These are phyloP conservation scores for Phytopythium boreale DNA, from an alignment of 352 stramenopile genomes.

Conservation along the genomic window DNA sequence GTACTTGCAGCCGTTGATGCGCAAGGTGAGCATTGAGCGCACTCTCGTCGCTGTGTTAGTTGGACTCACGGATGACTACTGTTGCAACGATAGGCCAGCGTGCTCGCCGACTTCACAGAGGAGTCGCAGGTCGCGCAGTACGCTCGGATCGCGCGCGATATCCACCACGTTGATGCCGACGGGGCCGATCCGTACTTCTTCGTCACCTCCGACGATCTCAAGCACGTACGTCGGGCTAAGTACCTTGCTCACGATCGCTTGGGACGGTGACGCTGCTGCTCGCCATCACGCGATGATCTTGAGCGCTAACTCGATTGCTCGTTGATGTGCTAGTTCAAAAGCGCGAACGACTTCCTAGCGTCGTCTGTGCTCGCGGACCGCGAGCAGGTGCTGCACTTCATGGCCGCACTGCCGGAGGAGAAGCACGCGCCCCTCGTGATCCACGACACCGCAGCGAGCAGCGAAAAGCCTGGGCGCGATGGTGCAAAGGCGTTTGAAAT, in stretches of 20 bases:
- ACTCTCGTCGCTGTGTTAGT: too few relatives aligned
- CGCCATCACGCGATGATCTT: neutral
- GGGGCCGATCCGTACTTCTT: constrained; percentile 24
- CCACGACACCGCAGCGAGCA: constrained; percentile 10
- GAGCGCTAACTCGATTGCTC: neutral
- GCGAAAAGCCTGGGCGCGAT: neutral
- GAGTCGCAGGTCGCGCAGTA: constrained; percentile 74
- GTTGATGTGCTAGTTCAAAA: constrained; percentile 57
- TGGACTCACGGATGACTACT: neutral
- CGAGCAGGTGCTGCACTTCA: constrained; percentile 78
- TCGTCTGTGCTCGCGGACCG: constrained; percentile 62
- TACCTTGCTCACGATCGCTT: neutral
- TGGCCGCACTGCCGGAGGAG: constrained; percentile 53
- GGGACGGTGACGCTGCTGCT: too few relatives aligned
- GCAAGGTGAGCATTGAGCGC: constrained; percentile 30
- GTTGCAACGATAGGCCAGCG: constrained; percentile 16
- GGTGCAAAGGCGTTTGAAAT: constrained; percentile 63
- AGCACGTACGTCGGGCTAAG: constrained; percentile 40
- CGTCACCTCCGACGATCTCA: constrained; percentile 57
- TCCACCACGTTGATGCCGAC: constrained; percentile 28
- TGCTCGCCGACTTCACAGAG: constrained; percentile 65
- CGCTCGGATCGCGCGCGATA: constrained; percentile 53
- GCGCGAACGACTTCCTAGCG: constrained; percentile 67
- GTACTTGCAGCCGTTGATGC: constrained; percentile 42
- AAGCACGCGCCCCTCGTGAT: constrained; percentile 59